Percentiles rank a stretch among this genome's conserved stretches.
Conservation (phyloP, 2,329 filamentous ascomycete species). For the Plenodomus biglobosus region DNA sequence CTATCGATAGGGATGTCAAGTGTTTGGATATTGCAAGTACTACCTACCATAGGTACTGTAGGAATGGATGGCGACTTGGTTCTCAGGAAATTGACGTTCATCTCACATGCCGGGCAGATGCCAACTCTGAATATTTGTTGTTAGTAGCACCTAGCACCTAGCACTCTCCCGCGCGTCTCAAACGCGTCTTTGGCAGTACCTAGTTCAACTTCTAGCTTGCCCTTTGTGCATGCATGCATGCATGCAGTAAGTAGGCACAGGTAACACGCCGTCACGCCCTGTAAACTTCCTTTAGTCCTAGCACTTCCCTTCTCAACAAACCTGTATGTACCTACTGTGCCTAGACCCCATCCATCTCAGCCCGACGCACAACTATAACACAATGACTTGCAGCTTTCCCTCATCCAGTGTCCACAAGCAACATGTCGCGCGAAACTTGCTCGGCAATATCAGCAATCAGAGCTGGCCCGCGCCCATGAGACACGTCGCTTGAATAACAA, state of each 20-base stretch:
- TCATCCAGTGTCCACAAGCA: no score
- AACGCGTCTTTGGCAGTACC: background rate
- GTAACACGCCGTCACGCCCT: background rate
- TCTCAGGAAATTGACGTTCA: background rate
- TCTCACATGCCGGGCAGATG: background rate
- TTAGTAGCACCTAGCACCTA: background rate
- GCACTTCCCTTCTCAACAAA: no score
- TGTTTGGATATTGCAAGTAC: background rate
- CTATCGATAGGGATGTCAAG: conserved; percentile 8
- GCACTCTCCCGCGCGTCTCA: background rate
- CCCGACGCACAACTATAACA: background rate
- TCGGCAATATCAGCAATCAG: background rate
- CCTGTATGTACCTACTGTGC: no score
- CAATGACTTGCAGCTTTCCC: background rate
- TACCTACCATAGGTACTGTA: background rate
- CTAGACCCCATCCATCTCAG: no score
- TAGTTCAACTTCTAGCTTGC: background rate
- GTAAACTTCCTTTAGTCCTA: background rate
- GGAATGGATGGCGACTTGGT: no score
- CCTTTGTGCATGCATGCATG: background rate
- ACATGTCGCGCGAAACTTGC: background rate
- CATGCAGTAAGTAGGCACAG: no score
- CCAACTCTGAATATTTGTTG: conserved; percentile 1
- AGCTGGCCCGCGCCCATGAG: background rate
- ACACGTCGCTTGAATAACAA: background rate